Conservation (phyloP, 768 basidiomycete genomes). For the Ramaria sp. region DNA sequence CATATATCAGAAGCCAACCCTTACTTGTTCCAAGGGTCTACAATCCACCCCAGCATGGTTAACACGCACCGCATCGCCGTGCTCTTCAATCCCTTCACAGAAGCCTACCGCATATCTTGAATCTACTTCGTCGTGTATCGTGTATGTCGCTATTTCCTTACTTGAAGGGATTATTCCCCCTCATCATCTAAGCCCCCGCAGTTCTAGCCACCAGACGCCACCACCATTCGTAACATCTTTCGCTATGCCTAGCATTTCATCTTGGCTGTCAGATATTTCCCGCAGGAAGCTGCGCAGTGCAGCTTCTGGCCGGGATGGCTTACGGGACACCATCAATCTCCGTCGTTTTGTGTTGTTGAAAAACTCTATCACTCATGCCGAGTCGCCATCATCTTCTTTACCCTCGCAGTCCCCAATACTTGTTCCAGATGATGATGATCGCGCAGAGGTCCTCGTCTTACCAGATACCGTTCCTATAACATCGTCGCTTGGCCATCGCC, state of each 20-base stretch:
- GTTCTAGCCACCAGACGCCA: slow-evolving; percentile 8
- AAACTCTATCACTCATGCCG: slow-evolving; percentile 54
- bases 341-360: slow-evolving; percentile 84
- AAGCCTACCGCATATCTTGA: slow-evolving; percentile 11
- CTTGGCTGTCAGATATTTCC: slow-evolving; percentile 33
- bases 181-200: not conserved
- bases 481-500: slow-evolving; percentile 26
- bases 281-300: slow-evolving; percentile 58
- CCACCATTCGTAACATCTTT: slow-evolving; percentile 15
- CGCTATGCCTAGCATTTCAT: slow-evolving; percentile 44
- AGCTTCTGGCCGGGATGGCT: slow-evolving; percentile 35
- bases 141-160: slow-evolving; percentile 38
- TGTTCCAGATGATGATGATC: slow-evolving; percentile 25
- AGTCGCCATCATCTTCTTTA: slow-evolving; percentile 26
- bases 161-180: not conserved
- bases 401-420: slow-evolving; percentile 16
- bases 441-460: slow-evolving; percentile 52
- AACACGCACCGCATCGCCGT: slow-evolving; percentile 75
- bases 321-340: slow-evolving; percentile 60
- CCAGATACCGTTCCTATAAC: slow-evolving; percentile 51
- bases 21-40: slow-evolving; percentile 14
- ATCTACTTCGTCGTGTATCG: slow-evolving; percentile 44
- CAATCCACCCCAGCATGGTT: slow-evolving; percentile 50
- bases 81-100: slow-evolving; percentile 65
- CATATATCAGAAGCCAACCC: slow-evolving; percentile 14